Conservation (phyloP, 169 alveolate species). For the Plasmodium vinckei region DNA sequence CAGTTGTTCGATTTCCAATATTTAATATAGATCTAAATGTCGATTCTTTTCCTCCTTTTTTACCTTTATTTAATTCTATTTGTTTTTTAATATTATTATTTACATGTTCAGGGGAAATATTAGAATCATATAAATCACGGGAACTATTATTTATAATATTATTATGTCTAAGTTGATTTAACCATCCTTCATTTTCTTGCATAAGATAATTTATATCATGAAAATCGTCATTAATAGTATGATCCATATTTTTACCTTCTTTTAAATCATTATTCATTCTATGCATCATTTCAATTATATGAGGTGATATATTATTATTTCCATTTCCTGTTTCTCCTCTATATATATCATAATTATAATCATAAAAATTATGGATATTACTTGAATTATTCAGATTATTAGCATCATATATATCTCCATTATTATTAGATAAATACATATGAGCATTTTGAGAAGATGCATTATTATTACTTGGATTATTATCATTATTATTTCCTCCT, state of each 20-base stretch:
- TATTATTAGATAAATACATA: not conserved
- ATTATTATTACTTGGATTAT: not conserved
- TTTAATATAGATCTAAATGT: not conserved
- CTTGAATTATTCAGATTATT: conserved; percentile 15
- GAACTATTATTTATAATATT: conserved; percentile 28
- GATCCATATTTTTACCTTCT: conserved; percentile 26
- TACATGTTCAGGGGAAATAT: conserved; percentile 20
- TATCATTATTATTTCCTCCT: not conserved
- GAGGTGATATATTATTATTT: conserved; percentile 30
- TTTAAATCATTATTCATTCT: conserved; percentile 50
- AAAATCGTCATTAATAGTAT: conserved; percentile 26
- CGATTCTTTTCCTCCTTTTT: not conserved
- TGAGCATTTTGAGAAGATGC: conserved; percentile 8
- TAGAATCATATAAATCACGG: conserved; percentile 48
- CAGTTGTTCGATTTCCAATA: conserved; percentile 5
- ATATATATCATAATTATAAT: conserved; percentile 66
- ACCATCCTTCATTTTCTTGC: conserved; percentile 54
- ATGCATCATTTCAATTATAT: conserved; percentile 45
- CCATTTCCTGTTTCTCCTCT: conserved; percentile 8
- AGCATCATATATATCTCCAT: not conserved
- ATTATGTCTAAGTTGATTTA: conserved; percentile 65
- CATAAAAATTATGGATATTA: conserved; percentile 34
- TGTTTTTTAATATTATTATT: conserved; percentile 1
- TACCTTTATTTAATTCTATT: conserved; percentile 30
- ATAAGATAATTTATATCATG: conserved; percentile 33